These are phyloP conservation scores for Setaria viridis DNA, from an alignment of 202 grass and related monocot species.

Conservation along the genomic window DNA sequence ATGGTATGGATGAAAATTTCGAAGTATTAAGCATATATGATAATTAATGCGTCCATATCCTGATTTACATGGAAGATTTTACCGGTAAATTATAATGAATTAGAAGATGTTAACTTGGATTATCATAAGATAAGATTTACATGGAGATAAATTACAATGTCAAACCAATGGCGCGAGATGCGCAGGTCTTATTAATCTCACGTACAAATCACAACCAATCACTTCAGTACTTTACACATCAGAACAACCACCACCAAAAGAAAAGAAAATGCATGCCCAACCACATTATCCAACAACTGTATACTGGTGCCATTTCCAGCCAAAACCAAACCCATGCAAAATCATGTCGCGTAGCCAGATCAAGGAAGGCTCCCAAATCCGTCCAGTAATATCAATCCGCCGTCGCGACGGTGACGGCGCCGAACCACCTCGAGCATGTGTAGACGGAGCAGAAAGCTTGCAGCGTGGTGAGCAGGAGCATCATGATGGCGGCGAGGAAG, in stretches of 20 bases:
- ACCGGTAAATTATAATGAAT: too few species aligned
- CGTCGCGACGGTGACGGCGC: slow-evolving; percentile 50
- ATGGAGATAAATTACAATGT: background rate
- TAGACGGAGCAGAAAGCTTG: slow-evolving; percentile 88
- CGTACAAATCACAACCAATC: background rate
- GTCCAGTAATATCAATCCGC: background rate
- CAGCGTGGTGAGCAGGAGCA: slow-evolving; percentile 77
- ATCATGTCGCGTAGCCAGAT: slow-evolving; percentile 21
- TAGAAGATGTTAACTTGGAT: too few species aligned
- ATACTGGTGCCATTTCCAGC: background rate
- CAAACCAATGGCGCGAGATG: background rate
- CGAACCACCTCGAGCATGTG: slow-evolving; percentile 79
- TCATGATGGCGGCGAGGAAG: slow-evolving; percentile 63
- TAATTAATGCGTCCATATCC: background rate
- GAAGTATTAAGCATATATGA: background rate
- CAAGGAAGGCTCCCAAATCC: background rate
- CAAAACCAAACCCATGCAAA: slow-evolving; percentile 28
- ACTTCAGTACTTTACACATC: background rate
- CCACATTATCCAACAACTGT: slow-evolving; percentile 14
- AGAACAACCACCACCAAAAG: background rate
- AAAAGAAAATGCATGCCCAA: background rate
- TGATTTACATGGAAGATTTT: too few species aligned
- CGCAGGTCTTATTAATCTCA: slow-evolving; percentile 4
- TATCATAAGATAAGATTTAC: too few species aligned
- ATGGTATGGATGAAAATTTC: too few species aligned